Conservation (phyloP, 1,284 basidiomycete genomes). For the Leccinum griseonigrum region DNA sequence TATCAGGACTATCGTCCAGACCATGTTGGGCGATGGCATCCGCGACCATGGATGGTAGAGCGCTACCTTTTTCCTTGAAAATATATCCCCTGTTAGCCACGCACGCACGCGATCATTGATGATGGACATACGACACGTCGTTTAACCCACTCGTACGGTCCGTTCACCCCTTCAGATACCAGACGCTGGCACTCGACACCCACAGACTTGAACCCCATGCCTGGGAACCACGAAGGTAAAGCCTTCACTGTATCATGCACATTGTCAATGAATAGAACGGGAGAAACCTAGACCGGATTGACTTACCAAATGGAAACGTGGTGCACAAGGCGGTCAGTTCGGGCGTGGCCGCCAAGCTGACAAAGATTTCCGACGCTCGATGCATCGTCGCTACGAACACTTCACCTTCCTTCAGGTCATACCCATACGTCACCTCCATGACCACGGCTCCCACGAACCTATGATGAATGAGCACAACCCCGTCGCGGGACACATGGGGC, state of each 20-base stretch:
- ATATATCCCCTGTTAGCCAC: background rate
- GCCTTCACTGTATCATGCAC: background rate
- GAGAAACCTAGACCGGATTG: background rate
- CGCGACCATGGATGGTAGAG: background rate
- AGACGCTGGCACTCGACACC: background rate
- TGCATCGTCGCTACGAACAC: background rate
- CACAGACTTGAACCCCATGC: background rate
- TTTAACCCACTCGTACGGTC: background rate
- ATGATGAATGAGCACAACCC: too few species aligned
- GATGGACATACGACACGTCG: background rate
- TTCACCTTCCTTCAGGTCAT: too few species aligned
- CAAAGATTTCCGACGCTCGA: background rate
- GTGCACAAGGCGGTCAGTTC: background rate
- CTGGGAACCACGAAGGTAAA: background rate
- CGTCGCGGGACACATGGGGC: too few species aligned
- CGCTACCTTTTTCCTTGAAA: background rate
- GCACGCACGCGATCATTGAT: background rate
- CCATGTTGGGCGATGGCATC: too few species aligned
- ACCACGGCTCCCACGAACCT: too few species aligned
- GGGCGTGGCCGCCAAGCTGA: background rate
- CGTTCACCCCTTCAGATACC: background rate
- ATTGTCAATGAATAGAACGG: background rate
- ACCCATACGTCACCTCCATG: too few species aligned
- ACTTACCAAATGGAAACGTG: background rate
- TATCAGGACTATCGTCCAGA: too few species aligned